Conservation (phyloP, 208 protist genomes). For the Porcisia deanei region DNA sequence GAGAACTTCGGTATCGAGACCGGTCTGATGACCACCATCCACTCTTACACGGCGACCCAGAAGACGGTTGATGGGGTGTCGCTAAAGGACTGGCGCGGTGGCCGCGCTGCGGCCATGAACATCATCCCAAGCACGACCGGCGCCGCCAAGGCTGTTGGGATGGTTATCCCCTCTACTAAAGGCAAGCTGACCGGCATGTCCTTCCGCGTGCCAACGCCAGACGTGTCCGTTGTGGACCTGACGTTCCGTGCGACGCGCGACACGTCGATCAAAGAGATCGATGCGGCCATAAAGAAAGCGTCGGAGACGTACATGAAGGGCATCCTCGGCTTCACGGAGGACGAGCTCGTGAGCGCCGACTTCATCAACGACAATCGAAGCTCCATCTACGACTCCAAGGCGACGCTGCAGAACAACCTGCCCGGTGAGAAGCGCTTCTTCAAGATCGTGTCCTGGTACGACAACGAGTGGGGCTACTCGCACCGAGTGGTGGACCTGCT, state of each 20-base stretch:
- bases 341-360: constrained; percentile 98
- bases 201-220: constrained; percentile 98
- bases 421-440: constrained; percentile 94
- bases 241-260: constrained; percentile 91
- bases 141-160: constrained; percentile 98
- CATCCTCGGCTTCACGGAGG: constrained; percentile 97
- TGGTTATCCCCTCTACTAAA: constrained; percentile 92
- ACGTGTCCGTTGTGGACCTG: constrained; percentile 99
- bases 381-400: constrained; percentile 98
- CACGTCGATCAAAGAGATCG: constrained; percentile 97
- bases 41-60: constrained; percentile 99
- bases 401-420: constrained; percentile 95
- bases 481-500: constrained; percentile 98
- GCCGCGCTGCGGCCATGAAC: constrained; percentile 95
- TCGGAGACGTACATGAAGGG: constrained; percentile 93
- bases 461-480: constrained; percentile 99
- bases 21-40: constrained; percentile 99
- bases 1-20: constrained; percentile 97
- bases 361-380: constrained; percentile 96
- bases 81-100: constrained; percentile 98
- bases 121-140: constrained; percentile 99
- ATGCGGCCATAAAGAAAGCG: constrained; percentile 92
- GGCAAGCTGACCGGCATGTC: constrained; percentile 97
- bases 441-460: constrained; percentile 99
- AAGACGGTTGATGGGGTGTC: constrained; percentile 98